Conservation (phyloP, 2,329 filamentous ascomycete genomes). For the Diplodia mutila region DNA sequence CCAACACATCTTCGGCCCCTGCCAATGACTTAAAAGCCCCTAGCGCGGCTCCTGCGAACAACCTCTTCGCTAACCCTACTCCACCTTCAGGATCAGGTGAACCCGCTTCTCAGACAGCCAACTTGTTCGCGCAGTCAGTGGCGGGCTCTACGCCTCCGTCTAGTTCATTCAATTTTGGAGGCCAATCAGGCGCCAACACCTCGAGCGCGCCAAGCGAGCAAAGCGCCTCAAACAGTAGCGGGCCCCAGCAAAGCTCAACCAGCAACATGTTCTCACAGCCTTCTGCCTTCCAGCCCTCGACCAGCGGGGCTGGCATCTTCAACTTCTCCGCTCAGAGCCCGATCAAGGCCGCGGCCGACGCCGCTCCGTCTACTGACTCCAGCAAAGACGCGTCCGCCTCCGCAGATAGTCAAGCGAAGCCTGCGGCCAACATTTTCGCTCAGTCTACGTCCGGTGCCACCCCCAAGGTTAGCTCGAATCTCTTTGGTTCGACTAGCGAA, state of each 20-base stretch:
- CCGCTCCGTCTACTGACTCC: not conserved
- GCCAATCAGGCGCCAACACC: not conserved
- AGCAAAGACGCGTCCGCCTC: not conserved
- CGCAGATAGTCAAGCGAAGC: not conserved
- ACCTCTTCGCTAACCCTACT: not conserved
- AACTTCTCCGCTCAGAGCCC: not conserved
- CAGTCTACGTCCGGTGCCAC: not conserved
- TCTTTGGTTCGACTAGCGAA: slow-evolving; percentile 1
- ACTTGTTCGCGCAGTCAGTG: slow-evolving; percentile 1
- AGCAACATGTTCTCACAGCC: not conserved
- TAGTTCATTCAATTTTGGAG: slow-evolving; percentile 5
- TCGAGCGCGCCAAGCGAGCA: not conserved
- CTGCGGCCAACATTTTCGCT: slow-evolving; percentile 3
- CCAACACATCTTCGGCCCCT: not conserved
- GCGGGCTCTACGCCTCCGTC: not conserved
- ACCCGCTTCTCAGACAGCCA: not conserved
- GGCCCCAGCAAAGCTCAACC: not conserved
- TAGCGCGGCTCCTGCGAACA: not conserved
- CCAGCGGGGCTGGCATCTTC: slow-evolving; percentile 1
- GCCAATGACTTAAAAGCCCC: not conserved
- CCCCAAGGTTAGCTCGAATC: slow-evolving; percentile 2
- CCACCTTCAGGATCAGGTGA: not conserved
- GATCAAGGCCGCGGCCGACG: not conserved
- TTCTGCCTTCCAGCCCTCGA: not conserved
- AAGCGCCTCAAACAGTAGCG: not conserved